Evolutionary conservation across 2,329 filamentous ascomycete genomes (phyloP).

Genomic region (Calonectria honghensis): DNA sequence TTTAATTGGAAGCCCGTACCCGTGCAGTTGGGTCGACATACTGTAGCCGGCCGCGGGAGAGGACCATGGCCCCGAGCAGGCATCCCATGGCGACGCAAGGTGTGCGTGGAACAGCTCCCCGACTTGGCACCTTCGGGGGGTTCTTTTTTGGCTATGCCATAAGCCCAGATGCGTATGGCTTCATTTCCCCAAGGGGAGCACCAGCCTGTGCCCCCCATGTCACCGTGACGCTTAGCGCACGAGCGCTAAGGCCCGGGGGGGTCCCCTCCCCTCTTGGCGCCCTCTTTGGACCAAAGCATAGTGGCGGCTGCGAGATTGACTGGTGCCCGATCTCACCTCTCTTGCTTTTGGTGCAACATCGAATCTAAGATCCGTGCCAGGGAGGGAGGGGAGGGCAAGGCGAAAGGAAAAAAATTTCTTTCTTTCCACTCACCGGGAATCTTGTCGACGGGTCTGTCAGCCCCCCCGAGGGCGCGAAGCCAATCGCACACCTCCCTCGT

Average conservation of each 20-base stretch:
- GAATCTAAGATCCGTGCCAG: constrained; percentile 44
- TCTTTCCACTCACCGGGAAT: constrained; percentile 8
- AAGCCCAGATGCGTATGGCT: constrained; percentile 17
- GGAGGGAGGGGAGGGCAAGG: neutral
- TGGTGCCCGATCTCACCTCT: constrained; percentile 54
- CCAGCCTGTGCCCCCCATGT: constrained; percentile 40
- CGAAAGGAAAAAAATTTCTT: constrained; percentile 1
- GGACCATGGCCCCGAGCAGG: constrained; percentile 28
- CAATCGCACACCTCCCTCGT: constrained; percentile 39
- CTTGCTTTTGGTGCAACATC: constrained; percentile 42
- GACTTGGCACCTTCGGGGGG: constrained; percentile 9
- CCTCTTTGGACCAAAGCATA: neutral
- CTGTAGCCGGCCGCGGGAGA: constrained; percentile 16
- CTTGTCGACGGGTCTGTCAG: neutral
- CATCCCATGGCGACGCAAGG: constrained; percentile 20
- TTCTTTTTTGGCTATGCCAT: neutral
- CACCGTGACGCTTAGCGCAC: constrained; percentile 38
- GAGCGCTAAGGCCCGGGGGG: constrained; percentile 26
- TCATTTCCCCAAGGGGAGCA: constrained; percentile 36
- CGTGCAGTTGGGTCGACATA: constrained; percentile 52
- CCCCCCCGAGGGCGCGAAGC: neutral
- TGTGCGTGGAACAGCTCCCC: constrained; percentile 6
- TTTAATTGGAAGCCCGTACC: constrained; percentile 54
- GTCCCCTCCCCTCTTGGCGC: neutral
- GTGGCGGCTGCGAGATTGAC: constrained; percentile 46